phyloP scores from a whole-genome alignment of 345 rosid genomes.

The Boechera divaricarpa region DNA sequence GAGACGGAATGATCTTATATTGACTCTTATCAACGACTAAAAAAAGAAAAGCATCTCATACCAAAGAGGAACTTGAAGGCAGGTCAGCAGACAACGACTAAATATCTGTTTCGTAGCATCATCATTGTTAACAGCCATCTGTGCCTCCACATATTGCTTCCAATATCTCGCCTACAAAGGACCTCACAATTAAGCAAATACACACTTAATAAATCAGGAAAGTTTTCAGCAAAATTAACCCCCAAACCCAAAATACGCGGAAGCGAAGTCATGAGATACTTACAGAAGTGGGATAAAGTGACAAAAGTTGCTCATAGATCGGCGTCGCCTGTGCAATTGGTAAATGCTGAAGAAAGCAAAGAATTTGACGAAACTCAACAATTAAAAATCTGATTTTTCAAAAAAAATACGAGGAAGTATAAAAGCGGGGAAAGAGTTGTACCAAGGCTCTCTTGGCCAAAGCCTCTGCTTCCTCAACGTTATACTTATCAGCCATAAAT shows the following conservation, averaged over 20 bases:
- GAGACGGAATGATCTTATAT: not conserved
- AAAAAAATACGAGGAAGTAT: not conserved
- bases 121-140: constrained; percentile 81
- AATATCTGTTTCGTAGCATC: constrained; percentile 93
- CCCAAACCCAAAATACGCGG: not conserved
- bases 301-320: constrained; percentile 81
- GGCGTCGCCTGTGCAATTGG: constrained; percentile 84
- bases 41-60: constrained; percentile 41
- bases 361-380: constrained; percentile 12
- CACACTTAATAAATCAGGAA: not conserved
- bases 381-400: constrained; percentile 1
- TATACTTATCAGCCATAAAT: constrained; percentile 67
- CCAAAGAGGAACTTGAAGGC: constrained; percentile 97
- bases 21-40: constrained; percentile 10
- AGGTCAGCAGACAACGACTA: constrained; percentile 89
- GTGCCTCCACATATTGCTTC: constrained; percentile 96
- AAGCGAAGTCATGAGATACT: constrained; percentile 45
- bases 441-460: constrained; percentile 78
- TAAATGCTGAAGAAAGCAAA: constrained; percentile 55
- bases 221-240: constrained; percentile 13
- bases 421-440: constrained; percentile 1
- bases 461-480: constrained; percentile 78
- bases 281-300: constrained; percentile 85
- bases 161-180: constrained; percentile 80
- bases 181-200: constrained; percentile 26